phyloP scores from a whole-genome alignment of 257 asterid species.

The Eucommia ulmoides region DNA sequence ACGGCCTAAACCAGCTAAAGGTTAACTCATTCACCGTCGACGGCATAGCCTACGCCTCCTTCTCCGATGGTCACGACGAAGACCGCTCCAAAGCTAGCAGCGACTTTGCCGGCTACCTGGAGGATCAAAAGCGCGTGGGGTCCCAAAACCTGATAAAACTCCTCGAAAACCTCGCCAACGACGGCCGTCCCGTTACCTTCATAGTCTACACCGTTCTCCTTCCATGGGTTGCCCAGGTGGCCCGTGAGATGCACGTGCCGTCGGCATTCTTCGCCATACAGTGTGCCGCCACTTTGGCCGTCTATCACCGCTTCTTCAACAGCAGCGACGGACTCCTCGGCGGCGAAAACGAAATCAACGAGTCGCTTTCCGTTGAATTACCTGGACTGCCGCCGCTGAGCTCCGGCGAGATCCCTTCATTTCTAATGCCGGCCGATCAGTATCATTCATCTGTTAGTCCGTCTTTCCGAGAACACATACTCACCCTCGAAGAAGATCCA shows the following conservation, averaged over 20 bases:
- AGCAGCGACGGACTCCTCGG: conserved; percentile 6
- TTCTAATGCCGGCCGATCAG: conserved; percentile 17
- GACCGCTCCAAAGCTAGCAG: not conserved
- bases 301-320: conserved; percentile 25
- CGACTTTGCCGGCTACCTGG: conserved; percentile 3
- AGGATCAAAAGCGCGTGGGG: conserved; percentile 11
- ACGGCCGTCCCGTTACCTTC: conserved; percentile 24
- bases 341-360: not conserved
- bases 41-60: conserved; percentile 21
- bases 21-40: conserved; percentile 14
- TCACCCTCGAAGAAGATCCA: conserved; percentile 21
- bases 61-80: conserved; percentile 22
- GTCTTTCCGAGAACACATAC: conserved; percentile 27
- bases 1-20: conserved; percentile 14
- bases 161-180: conserved; percentile 5
- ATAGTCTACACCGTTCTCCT: conserved; percentile 29
- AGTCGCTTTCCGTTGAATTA: conserved; percentile 11
- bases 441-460: conserved; percentile 6
- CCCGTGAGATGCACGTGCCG: conserved; percentile 26
- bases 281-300: conserved; percentile 34
- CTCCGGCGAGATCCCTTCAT: conserved; percentile 25
- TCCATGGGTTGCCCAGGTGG: conserved; percentile 42
- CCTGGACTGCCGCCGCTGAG: conserved; percentile 31
- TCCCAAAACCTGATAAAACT: conserved; percentile 10
- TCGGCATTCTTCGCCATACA: conserved; percentile 41